These are phyloP conservation scores for Gossypium rotundifolium DNA, from an alignment of 345 rosid species.

Conservation along the genomic window DNA sequence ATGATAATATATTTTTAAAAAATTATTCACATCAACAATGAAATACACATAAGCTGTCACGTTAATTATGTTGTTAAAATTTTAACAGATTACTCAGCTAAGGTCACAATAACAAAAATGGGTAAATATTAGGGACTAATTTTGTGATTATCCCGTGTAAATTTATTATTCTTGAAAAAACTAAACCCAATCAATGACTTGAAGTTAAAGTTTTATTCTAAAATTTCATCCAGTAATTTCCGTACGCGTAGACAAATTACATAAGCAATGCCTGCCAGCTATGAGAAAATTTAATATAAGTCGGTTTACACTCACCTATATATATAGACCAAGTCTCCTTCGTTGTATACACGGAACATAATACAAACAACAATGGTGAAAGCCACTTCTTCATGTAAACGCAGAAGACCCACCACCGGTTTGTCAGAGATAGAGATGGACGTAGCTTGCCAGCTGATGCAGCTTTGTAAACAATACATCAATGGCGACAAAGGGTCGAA, in stretches of 20 bases:
- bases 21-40: too few species aligned
- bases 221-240: not conserved
- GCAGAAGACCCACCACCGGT: not conserved
- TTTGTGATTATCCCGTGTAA: too few species aligned
- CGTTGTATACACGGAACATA: not conserved
- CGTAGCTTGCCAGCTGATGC: conserved; percentile 1
- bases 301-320: not conserved
- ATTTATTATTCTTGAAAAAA: too few species aligned
- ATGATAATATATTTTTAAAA: too few species aligned
- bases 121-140: too few species aligned
- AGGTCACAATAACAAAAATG: too few species aligned
- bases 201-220: not conserved
- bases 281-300: not conserved
- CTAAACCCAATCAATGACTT: not conserved
- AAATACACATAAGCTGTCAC: too few species aligned
- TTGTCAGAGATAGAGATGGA: not conserved
- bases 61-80: too few species aligned
- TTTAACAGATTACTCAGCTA: too few species aligned
- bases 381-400: not conserved
- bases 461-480: not conserved
- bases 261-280: not conserved
- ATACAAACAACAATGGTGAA: not conserved
- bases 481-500: not conserved
- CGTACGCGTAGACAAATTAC: not conserved
- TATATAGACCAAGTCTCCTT: not conserved